phyloP scores from a whole-genome alignment of 495 filamentous ascomycete species.

The Aspergillus mulundensis region DNA sequence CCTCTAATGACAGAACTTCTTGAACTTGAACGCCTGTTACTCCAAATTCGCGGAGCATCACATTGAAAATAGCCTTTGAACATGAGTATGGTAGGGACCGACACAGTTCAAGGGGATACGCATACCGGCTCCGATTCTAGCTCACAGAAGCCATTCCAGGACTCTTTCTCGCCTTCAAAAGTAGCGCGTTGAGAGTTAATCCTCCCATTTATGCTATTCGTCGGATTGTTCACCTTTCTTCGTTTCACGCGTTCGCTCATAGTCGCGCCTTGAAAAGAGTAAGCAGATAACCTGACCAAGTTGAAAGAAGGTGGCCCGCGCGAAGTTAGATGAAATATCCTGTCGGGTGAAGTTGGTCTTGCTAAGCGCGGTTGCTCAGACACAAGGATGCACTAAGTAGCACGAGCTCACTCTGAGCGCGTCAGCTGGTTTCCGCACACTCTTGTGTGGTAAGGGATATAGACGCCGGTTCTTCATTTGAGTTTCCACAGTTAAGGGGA shows the following conservation, averaged over 20 bases:
- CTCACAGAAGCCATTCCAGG: conserved; percentile 79
- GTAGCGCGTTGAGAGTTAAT: conserved; percentile 32
- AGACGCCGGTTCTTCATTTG: background rate
- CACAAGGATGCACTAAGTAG: background rate
- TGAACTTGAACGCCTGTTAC: conserved; percentile 68
- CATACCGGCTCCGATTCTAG: conserved; percentile 87
- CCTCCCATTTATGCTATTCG: conserved; percentile 3
- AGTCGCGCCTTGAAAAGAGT: background rate
- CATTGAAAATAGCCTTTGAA: conserved; percentile 73
- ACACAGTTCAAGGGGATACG: background rate
- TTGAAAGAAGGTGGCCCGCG: background rate
- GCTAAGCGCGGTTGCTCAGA: background rate
- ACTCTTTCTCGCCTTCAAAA: conserved; percentile 37
- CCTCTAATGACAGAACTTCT: conserved; percentile 74
- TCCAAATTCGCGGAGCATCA: conserved; percentile 74
- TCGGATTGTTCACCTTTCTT: conserved; percentile 25
- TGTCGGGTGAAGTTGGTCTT: background rate
- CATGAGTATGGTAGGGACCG: background rate
- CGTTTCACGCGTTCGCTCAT: conserved; percentile 37
- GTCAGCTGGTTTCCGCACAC: background rate
- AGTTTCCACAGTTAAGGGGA: background rate
- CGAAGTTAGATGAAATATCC: background rate
- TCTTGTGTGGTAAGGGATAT: background rate
- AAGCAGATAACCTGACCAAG: background rate
- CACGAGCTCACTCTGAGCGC: background rate